Base-by-base conservation (phyloP, 306 rosid genomes). In the Cicer yamashitae region DNA sequence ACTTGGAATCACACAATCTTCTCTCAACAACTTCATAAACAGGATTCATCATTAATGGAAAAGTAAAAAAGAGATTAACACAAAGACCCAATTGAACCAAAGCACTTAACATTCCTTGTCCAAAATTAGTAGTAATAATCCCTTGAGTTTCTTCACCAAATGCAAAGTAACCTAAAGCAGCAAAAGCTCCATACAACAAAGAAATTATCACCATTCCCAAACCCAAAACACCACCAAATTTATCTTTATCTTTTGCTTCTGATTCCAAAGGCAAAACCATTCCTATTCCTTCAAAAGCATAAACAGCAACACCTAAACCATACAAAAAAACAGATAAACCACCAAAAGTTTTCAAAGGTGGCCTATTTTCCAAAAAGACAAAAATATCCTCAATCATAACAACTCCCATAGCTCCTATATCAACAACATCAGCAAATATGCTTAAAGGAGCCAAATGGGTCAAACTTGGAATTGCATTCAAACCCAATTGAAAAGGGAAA, bases 371-470 rank as follows among this genome's bases (percentile, higher is more conserved):
- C 7, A 84, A 57, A 46, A 80, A 87, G 2, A 84, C 71, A 34
- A 76, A 38, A 34, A 78, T 78, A 38, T 90, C 96, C 56, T 87
- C 89, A 64, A 82, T 81, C 87, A 90, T 85, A 4, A 90, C 93
- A 17, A 83, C 75, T 41, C 90, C 79, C 85, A 87, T 87, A 2
- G 96, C 90, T 11, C 86, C 84, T 2, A 87, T 7, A 56, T 90
- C 96, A 9, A 87, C 82, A 17, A 17, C 85, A 71, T 90, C 91
- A 6, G 96, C 96, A n/a, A 90, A 73, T 15, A 88, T 85, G 58
- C 96, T 88, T 72, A 90, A 59, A 70, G 93, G 96, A 60, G 96
- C 91, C 70, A 90, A 81, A 84, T 80, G 96, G 66, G 96, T 90
- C 67, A 90, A 48, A 8, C 87, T 82, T 3, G 90, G 86, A 61